These are phyloP conservation scores for Fusarium anthophilum DNA, from an alignment of 2,329 filamentous ascomycete genomes.

Conservation along the genomic window DNA sequence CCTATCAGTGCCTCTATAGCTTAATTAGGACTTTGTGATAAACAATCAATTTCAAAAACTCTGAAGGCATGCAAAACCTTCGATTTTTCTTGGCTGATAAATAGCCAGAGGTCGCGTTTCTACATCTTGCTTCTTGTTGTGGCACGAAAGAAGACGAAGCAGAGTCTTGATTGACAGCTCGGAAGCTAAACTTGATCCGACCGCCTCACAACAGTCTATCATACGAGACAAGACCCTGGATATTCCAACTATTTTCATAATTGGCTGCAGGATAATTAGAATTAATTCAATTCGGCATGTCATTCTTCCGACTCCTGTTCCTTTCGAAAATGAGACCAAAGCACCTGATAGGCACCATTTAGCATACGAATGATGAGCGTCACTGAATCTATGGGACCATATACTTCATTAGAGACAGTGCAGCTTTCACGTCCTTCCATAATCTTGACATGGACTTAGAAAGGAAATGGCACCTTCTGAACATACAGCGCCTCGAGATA, in stretches of 20 bases:
- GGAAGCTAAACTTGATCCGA: neutral
- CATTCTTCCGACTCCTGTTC: neutral
- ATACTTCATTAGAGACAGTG: no score
- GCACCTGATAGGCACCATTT: neutral
- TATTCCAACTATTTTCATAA: neutral
- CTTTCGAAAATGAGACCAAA: fast-evolving
- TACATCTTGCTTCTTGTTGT: neutral
- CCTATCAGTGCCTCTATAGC: neutral
- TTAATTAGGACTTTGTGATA: no score
- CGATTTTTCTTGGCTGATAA: no score
- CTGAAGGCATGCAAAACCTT: no score
- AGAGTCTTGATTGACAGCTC: neutral
- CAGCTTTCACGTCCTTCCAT: fast-evolving
- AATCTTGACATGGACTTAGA: neutral
- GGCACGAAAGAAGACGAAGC: fast-evolving
- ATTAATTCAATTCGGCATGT: fast-evolving
- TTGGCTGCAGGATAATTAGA: neutral
- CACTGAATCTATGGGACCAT: neutral
- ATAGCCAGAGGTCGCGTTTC: neutral
- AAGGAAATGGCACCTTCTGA: neutral
- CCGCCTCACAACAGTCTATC: neutral
- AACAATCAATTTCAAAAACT: no score
- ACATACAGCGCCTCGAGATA: neutral
- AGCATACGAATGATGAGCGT: neutral
- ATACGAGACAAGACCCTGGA: no score